Base-by-base conservation (phyloP, 2,329 filamentous ascomycete species). In the Diaporthe destruens region DNA sequence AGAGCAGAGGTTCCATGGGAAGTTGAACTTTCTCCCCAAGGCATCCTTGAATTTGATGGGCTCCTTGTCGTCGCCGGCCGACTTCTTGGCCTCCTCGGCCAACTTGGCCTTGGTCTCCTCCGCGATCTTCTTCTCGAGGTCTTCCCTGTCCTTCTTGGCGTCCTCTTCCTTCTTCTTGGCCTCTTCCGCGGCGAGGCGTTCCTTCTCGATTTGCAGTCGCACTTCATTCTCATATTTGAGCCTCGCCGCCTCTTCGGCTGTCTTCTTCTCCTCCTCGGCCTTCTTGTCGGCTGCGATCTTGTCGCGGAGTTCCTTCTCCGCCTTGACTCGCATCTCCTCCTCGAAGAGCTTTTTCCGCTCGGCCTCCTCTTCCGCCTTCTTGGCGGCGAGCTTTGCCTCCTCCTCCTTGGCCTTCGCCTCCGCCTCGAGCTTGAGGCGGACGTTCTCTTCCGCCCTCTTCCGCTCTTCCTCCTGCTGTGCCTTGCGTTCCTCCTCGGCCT, bases 41-140 rank as follows among this genome's bases (percentile, higher is more conserved):
- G 95, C 95, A 80, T 98, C 95, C 82, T 97, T 97, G 84, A 97
- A 97, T 76, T 92, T 92, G 80, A 98, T 94, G 2, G 93, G 94
- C 55, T 91, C 86, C 81, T 94, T 93, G 53, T 91, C 88, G 74
- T 87, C 86, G 66, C 89, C 87, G 69, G 90, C 85, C 0, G 87
- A 87, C 76, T 88, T 86, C 71, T 76, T 78, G 0, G 76, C 84
- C 3, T 82, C 82, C 2, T 80, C 83, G 8, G 79, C 81, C 5
- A 77, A 80, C 20, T 78, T 79, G 4, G 77, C 79, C 71, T 82
- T 82, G 25, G 79, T 79, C 71, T 87, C 86, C 1, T 80, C 81
- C 70, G 81, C 82, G 18, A 82, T 72, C 76, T 82, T 84, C 56
- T 67, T 75, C 69, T 81, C 80, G 49, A 81, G 80, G 4, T 80